phyloP scores from a whole-genome alignment of 2,329 filamentous ascomycete species.

The Xenosphaeropsis pyriputrescens region DNA sequence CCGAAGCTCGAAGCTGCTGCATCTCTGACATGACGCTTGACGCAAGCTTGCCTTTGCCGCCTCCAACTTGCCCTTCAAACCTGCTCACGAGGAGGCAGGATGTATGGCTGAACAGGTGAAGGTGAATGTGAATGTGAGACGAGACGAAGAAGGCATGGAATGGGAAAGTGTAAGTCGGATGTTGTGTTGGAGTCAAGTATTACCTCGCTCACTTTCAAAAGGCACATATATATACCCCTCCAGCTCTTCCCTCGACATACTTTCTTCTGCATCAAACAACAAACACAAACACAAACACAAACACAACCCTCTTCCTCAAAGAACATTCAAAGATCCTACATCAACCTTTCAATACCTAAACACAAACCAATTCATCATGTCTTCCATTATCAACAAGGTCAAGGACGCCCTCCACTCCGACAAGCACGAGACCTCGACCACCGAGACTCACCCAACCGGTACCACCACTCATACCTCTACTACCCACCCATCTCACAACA shows the following conservation, averaged over 20 bases:
- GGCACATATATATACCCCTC: not conserved
- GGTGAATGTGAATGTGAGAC: no score
- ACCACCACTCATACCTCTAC: conserved; percentile 6
- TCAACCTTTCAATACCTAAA: not conserved
- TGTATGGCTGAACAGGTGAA: no score
- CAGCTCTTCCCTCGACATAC: not conserved
- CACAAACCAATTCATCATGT: conserved; percentile 21
- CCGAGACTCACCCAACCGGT: conserved; percentile 4
- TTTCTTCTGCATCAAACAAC: not conserved
- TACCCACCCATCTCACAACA: conserved; percentile 5
- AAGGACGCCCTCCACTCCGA: conserved; percentile 25
- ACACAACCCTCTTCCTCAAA: not conserved
- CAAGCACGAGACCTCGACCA: conserved; percentile 10
- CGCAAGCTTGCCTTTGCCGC: no score
- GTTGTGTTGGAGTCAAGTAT: not conserved
- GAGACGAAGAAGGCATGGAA: no score
- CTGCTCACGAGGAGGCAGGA: no score
- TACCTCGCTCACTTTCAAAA: not conserved
- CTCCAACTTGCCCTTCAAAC: no score
- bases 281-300: not conserved
- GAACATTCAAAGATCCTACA: not conserved
- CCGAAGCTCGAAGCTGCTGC: no score
- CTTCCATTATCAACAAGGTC: conserved; percentile 28
- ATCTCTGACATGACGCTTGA: no score
- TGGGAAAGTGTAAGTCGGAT: no score